A percentile compares a stretch with the other conserved stretches of the same genome.
phyloP scores from a whole-genome alignment of 2,329 filamentous ascomycete genomes.

The Cladosporium oxysporum region DNA sequence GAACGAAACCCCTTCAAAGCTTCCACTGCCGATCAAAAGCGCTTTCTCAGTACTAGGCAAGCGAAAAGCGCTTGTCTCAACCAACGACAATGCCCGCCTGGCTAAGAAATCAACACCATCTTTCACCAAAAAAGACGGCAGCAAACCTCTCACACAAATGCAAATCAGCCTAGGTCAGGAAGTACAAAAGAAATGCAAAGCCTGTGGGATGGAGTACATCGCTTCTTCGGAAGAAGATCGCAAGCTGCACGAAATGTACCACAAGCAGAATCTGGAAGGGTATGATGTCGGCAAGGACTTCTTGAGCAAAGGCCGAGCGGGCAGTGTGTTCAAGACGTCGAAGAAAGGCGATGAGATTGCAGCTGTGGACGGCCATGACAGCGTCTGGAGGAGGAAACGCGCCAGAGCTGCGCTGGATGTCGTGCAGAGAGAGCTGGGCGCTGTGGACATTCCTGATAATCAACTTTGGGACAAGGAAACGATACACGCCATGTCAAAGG shows the following conservation, averaged over 20 bases:
- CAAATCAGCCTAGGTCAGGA: conserved; percentile 61
- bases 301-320: conserved; percentile 42
- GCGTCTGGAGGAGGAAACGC: conserved; percentile 54
- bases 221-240: conserved; percentile 62
- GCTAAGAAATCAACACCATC: conserved; percentile 28
- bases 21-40: conserved; percentile 28
- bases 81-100: conserved; percentile 38
- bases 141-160: conserved; percentile 55
- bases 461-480: conserved; percentile 56
- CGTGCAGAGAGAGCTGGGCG: conserved; percentile 63
- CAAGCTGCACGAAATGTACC: conserved; percentile 65
- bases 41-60: conserved; percentile 38
- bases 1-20: conserved; percentile 18
- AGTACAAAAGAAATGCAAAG: conserved; percentile 57
- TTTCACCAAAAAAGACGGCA: conserved; percentile 28
- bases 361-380: conserved; percentile 58
- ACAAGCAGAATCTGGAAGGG: conserved; percentile 62
- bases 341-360: conserved; percentile 53
- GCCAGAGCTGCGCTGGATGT: conserved; percentile 59
- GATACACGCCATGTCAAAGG: conserved; percentile 32
- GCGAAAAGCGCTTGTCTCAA: conserved; percentile 29
- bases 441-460: conserved; percentile 59
- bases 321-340: conserved; percentile 24
- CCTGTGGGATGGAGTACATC: conserved; percentile 68
- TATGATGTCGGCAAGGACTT: conserved; percentile 63